Conservation (phyloP, 1,139 yeast species). For the Protomyces arabidopsidicola region DNA sequence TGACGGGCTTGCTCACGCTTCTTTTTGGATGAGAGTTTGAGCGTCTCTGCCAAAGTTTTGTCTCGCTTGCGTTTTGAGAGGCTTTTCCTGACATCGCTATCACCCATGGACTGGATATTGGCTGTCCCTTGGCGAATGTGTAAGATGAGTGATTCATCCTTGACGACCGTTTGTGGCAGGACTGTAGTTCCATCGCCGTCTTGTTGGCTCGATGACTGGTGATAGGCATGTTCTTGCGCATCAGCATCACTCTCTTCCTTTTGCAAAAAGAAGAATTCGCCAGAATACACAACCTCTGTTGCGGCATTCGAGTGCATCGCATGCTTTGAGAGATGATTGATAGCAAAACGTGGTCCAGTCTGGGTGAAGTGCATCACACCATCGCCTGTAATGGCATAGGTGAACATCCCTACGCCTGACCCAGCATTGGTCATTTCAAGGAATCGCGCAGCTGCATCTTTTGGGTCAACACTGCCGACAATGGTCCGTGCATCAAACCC, state of each 20-base stretch:
- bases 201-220: background rate
- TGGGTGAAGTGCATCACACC: conserved; percentile 24
- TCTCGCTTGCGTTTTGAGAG: background rate
- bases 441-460: conserved; percentile 22
- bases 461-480: conserved; percentile 15
- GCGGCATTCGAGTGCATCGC: conserved; percentile 27
- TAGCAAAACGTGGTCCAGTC: conserved; percentile 23
- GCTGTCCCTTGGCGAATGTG: conserved; percentile 5
- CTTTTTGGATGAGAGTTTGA: background rate
- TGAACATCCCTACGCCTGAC: conserved; percentile 10
- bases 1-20: background rate
- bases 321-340: conserved; percentile 24
- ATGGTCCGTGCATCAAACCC: conserved; percentile 22
- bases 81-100: background rate
- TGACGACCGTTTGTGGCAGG: conserved; percentile 15
- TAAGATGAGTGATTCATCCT: conserved; percentile 14
- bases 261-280: conserved; percentile 22
- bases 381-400: conserved; percentile 22
- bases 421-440: conserved; percentile 24
- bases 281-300: conserved; percentile 24
- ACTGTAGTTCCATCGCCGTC: background rate
- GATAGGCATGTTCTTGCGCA: conserved; percentile 3
- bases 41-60: background rate
- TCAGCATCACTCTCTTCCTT: conserved; percentile 1
- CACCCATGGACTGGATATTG: conserved; percentile 3